These are phyloP conservation scores for Globisporangium orthogonon DNA, from an alignment of 352 stramenopile species.

Conservation along the genomic window DNA sequence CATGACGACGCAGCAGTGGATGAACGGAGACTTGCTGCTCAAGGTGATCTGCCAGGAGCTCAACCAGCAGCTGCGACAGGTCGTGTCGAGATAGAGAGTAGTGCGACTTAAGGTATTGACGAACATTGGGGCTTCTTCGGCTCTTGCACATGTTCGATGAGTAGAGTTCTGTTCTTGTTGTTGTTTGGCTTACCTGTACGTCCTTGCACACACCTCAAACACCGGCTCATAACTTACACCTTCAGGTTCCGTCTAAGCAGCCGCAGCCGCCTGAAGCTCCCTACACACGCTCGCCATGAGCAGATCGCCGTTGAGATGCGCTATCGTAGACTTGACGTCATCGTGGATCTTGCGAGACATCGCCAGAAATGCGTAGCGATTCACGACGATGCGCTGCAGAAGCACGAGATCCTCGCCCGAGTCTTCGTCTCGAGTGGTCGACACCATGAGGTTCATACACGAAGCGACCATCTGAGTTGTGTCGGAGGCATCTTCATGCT, in stretches of 20 bases:
- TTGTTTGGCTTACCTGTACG: too few species aligned
- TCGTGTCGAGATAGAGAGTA: not conserved
- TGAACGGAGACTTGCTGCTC: constrained; percentile 58
- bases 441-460: constrained; percentile 6
- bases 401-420: constrained; percentile 31
- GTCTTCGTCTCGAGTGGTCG: constrained; percentile 15
- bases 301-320: constrained; percentile 49
- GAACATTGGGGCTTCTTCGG: too few species aligned
- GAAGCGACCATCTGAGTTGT: not conserved
- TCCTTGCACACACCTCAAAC: too few species aligned
- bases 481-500: constrained; percentile 4
- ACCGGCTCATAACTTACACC: too few species aligned
- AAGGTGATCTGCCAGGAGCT: constrained; percentile 45
- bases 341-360: constrained; percentile 32
- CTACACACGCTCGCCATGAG: constrained; percentile 46
- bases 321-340: constrained; percentile 33
- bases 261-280: constrained; percentile 1
- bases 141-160: too few species aligned
- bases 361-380: constrained; percentile 42
- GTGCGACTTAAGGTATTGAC: not conserved
- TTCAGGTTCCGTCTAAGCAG: too few species aligned
- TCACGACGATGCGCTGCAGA: constrained; percentile 36
- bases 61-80: constrained; percentile 16
- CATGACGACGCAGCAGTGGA: constrained; percentile 34
- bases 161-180: too few species aligned